Conservation (phyloP, 495 filamentous ascomycete genomes). For the Parathielavia hyrcaniae region DNA sequence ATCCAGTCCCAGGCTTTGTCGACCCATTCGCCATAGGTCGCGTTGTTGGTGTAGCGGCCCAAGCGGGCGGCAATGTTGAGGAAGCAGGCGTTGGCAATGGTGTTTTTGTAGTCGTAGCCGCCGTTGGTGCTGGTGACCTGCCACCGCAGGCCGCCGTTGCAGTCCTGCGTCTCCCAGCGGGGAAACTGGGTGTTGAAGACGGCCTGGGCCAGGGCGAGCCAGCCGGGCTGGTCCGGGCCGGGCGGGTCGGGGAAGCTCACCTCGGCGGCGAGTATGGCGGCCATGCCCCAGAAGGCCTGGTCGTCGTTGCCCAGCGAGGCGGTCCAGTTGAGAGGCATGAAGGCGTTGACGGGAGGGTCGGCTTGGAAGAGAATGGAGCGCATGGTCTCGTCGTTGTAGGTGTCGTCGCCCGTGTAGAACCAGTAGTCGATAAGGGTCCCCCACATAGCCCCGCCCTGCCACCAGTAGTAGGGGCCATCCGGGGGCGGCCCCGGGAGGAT, state of each 20-base stretch:
- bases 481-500: slow-evolving; percentile 39
- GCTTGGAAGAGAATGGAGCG: slow-evolving; percentile 55
- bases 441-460: slow-evolving; percentile 72
- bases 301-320: slow-evolving; percentile 61
- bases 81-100: slow-evolving; percentile 60
- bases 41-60: slow-evolving; percentile 63
- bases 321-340: slow-evolving; percentile 58
- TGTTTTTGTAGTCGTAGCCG: slow-evolving; percentile 75
- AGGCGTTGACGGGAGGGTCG: slow-evolving; percentile 49
- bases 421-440: slow-evolving; percentile 65
- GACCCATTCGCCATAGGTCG: slow-evolving; percentile 66
- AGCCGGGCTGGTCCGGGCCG: slow-evolving; percentile 54
- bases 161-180: slow-evolving; percentile 58
- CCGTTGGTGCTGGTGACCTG: slow-evolving; percentile 70
- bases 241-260: slow-evolving; percentile 56
- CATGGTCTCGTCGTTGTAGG: slow-evolving; percentile 52
- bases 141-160: slow-evolving; percentile 75
- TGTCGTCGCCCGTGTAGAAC: slow-evolving; percentile 56
- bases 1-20: slow-evolving; percentile 65
- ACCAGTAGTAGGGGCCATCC: slow-evolving; percentile 50
- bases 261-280: slow-evolving; percentile 63
- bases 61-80: slow-evolving; percentile 67
- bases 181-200: slow-evolving; percentile 69
- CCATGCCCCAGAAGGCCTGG: slow-evolving; percentile 63
- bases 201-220: slow-evolving; percentile 75